These are phyloP conservation scores for Kalmusia sp. DNA, from an alignment of 2,329 filamentous ascomycete species.

Conservation along the genomic window DNA sequence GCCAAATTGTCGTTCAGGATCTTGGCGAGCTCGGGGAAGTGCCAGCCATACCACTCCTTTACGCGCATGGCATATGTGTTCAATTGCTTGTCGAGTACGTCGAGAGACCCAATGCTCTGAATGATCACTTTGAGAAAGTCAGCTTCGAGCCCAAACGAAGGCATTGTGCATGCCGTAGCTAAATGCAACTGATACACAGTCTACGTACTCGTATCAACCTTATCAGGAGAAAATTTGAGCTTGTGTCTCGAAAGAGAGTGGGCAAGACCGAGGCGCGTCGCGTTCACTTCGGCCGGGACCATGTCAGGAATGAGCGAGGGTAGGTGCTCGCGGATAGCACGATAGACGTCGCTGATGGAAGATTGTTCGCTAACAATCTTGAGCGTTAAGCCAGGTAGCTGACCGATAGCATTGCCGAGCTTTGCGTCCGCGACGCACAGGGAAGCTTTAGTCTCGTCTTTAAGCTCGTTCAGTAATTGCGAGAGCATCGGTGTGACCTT, in stretches of 20 bases:
- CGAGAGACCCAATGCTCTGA: constrained; percentile 85
- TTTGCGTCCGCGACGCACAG: constrained; percentile 94
- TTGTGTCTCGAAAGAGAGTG: constrained; percentile 94
- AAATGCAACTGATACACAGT: background rate
- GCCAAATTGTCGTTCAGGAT: constrained; percentile 81
- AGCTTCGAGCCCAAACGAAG: background rate
- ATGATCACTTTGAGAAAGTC: constrained; percentile 72
- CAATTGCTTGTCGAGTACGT: constrained; percentile 97
- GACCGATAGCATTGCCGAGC: constrained; percentile 87
- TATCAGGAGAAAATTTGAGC: constrained; percentile 97
- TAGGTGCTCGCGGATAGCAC: constrained; percentile 90
- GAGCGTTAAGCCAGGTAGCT: constrained; percentile 86
- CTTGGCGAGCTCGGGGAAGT: constrained; percentile 97
- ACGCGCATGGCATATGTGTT: constrained; percentile 99
- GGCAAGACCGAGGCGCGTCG: constrained; percentile 94
- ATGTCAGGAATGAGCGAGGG: constrained; percentile 90
- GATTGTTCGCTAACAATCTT: constrained; percentile 80
- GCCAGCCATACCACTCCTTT: constrained; percentile 99
- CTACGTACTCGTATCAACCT: constrained; percentile 86
- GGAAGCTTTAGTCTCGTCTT: constrained; percentile 96
- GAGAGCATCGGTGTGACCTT: constrained; percentile 91
- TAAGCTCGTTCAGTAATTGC: constrained; percentile 83
- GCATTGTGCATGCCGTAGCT: background rate
- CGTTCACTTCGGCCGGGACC: constrained; percentile 82
- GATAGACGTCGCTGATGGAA: constrained; percentile 85